phyloP scores from a whole-genome alignment of 1,284 basidiomycete species.

The Trichosporon sp. region DNA sequence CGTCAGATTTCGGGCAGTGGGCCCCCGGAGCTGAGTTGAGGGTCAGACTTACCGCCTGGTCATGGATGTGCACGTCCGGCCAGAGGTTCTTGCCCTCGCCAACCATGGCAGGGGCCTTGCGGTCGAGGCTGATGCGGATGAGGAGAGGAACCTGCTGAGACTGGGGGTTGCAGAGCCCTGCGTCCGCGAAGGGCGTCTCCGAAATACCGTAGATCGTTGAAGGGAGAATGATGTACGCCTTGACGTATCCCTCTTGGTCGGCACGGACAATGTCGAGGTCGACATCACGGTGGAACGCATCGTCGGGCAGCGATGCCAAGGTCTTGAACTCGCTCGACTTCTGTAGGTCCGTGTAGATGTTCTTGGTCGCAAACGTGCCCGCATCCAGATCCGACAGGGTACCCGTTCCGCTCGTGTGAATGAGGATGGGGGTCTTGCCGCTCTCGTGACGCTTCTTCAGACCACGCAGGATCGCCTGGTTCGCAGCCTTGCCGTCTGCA shows the following conservation, averaged over 20 bases:
- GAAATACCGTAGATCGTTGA: conserved; percentile 56
- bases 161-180: conserved; percentile 47
- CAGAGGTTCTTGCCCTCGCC: conserved; percentile 49
- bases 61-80: conserved; percentile 36
- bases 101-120: conserved; percentile 48
- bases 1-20: no score
- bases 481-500: conserved; percentile 49
- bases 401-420: conserved; percentile 57
- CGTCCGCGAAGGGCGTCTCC: conserved; percentile 44
- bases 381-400: conserved; percentile 43
- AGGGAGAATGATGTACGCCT: conserved; percentile 55
- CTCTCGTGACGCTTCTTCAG: conserved; percentile 47
- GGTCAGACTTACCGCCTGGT: conserved; percentile 26
- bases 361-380: conserved; percentile 30
- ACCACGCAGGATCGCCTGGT: conserved; percentile 51
- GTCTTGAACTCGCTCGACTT: conserved; percentile 45
- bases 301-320: conserved; percentile 42
- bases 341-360: conserved; percentile 49
- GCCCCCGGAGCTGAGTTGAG: background rate
- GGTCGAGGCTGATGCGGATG: conserved; percentile 49
- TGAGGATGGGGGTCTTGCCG: conserved; percentile 48
- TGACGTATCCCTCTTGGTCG: conserved; percentile 46
- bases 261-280: conserved; percentile 52
- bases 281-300: conserved; percentile 45
- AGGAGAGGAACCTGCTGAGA: conserved; percentile 49